Evolutionary conservation across 495 filamentous ascomycete species (phyloP), one percentile per base, ranked within the genome.

Genomic region (Acidiella bohemica): DNA sequence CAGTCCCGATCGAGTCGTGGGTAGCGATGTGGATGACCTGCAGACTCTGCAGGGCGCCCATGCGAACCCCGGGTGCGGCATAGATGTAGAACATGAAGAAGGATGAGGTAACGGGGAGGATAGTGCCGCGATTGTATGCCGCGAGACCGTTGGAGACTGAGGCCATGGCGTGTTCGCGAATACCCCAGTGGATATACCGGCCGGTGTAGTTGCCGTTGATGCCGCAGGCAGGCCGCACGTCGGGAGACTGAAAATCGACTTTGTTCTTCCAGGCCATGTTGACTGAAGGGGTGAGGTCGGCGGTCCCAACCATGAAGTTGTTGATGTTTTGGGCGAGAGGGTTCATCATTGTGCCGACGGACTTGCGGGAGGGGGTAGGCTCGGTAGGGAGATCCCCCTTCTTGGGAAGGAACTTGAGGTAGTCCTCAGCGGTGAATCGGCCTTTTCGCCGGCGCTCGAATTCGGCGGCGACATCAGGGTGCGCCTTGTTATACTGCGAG

Each of bases 121-220:
- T 70, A 53, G 81, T 88, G 44, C 90, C 86, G 13, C 41, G 34
- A 5, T 36, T n/a, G 60, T 94, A 97, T 42, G 86, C 90, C 38
- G 83, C 76, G 35, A 97, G 71, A 65, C 90, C 90, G 69, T 97
- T 97, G 74, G 96, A 81, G 65, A 95, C 83, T 54, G 81, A 84
- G 56, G 80, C 87, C 90, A 97, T 64, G 32, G 51, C 61, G 32
- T 64, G 59, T 39, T 64, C 59, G 21, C 59, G 61, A 22, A 64
- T 59, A 38, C 60, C 60, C 33, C 56, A 64, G 26, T 58, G 54
- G 28, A 97, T 73, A 57, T 97, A 97, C 46, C 90, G 84, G 51
- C 90, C 90, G 49, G 68, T 60, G 66, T 81, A 93, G 59, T 83
- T 73, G 58, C 90, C 90, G 21, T 42, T 40, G 17, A 38, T 25